Conservation (phyloP, 1,284 basidiomycete genomes). For the Pseudozyma tsukubaensis region DNA sequence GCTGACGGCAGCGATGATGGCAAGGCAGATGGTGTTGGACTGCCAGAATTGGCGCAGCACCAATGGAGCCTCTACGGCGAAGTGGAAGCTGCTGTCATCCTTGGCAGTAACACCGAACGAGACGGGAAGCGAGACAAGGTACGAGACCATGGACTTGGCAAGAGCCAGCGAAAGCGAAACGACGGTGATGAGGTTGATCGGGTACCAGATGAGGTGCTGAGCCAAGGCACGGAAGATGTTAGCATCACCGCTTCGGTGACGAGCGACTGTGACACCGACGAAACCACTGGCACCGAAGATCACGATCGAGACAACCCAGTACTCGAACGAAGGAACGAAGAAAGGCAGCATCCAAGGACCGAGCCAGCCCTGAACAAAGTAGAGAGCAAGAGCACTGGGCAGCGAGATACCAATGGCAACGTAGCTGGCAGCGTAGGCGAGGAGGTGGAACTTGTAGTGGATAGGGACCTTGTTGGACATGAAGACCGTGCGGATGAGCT, state of each 20-base stretch:
- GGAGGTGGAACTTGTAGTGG: slow-evolving; percentile 81
- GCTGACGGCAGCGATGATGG: slow-evolving; percentile 19
- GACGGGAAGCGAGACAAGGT: slow-evolving; percentile 85
- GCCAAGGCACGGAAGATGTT: slow-evolving; percentile 73
- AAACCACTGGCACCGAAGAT: slow-evolving; percentile 82
- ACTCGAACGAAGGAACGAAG: slow-evolving; percentile 73
- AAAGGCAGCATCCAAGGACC: slow-evolving; percentile 78
- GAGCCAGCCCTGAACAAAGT: slow-evolving; percentile 78
- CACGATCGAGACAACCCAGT: slow-evolving; percentile 80
- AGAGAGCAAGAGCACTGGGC: slow-evolving; percentile 78
- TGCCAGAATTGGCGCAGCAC: slow-evolving; percentile 71
- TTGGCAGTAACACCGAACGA: slow-evolving; percentile 73
- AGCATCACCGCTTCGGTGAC: slow-evolving; percentile 80
- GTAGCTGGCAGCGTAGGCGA: slow-evolving; percentile 79
- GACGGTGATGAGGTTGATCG: slow-evolving; percentile 71
- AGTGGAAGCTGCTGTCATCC: slow-evolving; percentile 72
- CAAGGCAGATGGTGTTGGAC: slow-evolving; percentile 22
- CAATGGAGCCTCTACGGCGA: slow-evolving; percentile 85
- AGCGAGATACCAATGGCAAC: slow-evolving; percentile 81
- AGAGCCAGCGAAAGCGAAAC: slow-evolving; percentile 69
- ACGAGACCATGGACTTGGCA: slow-evolving; percentile 78
- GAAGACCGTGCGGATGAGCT: slow-evolving; percentile 78
- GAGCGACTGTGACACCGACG: slow-evolving; percentile 77
- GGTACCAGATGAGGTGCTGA: slow-evolving; percentile 81
- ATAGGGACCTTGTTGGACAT: slow-evolving; percentile 72